Percentiles rank a stretch among this genome's conserved stretches.
Evolutionary conservation across 306 rosid species (phyloP).

Genomic region (Fragaria nilgerrensis): DNA sequence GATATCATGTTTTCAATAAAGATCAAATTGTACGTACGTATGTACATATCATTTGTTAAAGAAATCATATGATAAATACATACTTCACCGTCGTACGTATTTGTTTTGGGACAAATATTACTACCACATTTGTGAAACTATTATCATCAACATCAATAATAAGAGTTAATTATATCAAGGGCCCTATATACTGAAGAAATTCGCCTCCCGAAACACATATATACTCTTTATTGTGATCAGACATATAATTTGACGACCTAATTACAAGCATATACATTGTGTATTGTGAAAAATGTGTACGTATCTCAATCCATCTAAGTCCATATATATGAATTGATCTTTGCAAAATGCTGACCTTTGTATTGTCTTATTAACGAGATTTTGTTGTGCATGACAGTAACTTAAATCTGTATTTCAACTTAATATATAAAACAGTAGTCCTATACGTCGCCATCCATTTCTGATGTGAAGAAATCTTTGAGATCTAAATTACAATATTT

Average conservation of each 20-base stretch:
- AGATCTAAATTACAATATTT: not conserved
- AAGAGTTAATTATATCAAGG: no score
- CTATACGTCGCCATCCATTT: not conserved
- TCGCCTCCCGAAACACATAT: not conserved
- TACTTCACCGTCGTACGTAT: no score
- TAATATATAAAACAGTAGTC: not conserved
- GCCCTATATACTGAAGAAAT: no score
- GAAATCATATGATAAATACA: not conserved
- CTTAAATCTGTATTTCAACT: conserved; percentile 1
- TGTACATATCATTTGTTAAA: not conserved
- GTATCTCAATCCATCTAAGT: not conserved
- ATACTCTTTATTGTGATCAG: no score
- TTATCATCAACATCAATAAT: not conserved
- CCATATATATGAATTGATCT: not conserved
- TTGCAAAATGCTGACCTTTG: no score
- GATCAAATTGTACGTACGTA: not conserved
- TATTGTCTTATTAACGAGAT: not conserved
- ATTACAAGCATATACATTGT: not conserved
- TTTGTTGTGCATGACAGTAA: not conserved
- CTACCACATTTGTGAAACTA: not conserved
- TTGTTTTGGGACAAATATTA: no score
- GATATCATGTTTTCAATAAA: not conserved
- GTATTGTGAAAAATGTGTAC: no score
- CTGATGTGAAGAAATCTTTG: not conserved
- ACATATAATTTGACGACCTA: not conserved